phyloP scores from a whole-genome alignment of 768 basidiomycete species.

The Ramaria sp. region DNA sequence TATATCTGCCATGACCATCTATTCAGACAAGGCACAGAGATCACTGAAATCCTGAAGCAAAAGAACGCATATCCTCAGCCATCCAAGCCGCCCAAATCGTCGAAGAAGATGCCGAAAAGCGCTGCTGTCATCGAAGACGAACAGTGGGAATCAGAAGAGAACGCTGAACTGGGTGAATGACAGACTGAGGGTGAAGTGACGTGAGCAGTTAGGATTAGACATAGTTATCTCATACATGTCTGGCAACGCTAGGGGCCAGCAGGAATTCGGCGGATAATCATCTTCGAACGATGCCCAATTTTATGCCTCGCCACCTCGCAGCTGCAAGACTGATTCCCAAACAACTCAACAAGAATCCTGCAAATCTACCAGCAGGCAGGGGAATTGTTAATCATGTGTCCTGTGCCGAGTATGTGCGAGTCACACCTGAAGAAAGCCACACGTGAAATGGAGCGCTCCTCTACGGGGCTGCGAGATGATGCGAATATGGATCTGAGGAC shows the following conservation, averaged over 20 bases:
- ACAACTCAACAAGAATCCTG: constrained; percentile 76
- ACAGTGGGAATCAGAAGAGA: not conserved
- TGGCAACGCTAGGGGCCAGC: not conserved
- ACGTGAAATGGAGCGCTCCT: constrained; percentile 76
- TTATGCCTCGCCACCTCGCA: constrained; percentile 58
- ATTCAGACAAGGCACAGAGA: not conserved
- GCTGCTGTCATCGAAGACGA: constrained; percentile 7
- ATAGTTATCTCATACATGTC: not conserved
- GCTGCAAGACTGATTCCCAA: constrained; percentile 69
- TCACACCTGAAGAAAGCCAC: constrained; percentile 76
- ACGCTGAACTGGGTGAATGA: not conserved
- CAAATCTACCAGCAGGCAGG: too few species aligned
- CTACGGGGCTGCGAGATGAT: constrained; percentile 69
- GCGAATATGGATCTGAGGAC: constrained; percentile 77
- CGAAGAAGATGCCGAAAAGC: constrained; percentile 1
- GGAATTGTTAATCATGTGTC: too few species aligned
- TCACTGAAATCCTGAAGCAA: not conserved
- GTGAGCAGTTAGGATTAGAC: not conserved
- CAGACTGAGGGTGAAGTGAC: not conserved
- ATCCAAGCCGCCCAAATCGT: not conserved
- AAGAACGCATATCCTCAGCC: not conserved
- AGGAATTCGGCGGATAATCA: not conserved
- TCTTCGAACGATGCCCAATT: constrained; percentile 11
- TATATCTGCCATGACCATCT: not conserved
- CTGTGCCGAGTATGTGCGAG: too few species aligned